These are phyloP conservation scores for Carex sylvatica DNA, from an alignment of 202 grass and related monocot species.

Conservation along the genomic window DNA sequence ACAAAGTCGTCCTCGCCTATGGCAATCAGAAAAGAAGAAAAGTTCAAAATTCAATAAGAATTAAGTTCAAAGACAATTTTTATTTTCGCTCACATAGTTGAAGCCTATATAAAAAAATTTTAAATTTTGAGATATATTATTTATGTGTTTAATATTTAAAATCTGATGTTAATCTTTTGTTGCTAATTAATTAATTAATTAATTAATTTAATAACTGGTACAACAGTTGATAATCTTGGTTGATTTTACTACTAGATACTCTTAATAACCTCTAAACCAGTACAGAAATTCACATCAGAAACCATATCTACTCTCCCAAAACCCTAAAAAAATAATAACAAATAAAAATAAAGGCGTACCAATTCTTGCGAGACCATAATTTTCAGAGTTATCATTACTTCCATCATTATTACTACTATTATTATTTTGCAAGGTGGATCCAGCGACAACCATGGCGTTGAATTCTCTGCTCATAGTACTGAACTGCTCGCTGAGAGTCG, in stretches of 20 bases:
- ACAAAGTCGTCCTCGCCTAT: slow-evolving; percentile 47
- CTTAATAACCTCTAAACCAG: neutral
- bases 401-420: slow-evolving; percentile 20
- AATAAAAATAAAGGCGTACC: neutral
- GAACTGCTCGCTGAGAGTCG: slow-evolving; percentile 59
- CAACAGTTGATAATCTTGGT: neutral
- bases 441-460: slow-evolving; percentile 81
- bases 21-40: neutral
- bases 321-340: neutral
- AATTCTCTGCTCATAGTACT: slow-evolving; percentile 91
- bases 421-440: slow-evolving; percentile 39
- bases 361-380: slow-evolving; percentile 25
- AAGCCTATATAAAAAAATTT: no score
- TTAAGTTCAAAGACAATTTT: neutral
- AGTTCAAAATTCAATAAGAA: neutral
- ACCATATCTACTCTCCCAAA: neutral
- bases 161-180: neutral
- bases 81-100: no score
- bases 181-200: neutral
- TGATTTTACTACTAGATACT: neutral
- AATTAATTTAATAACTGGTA: neutral
- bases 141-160: neutral
- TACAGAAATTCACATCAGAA: neutral
- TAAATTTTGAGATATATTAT: neutral
- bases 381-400: neutral